phyloP scores from a whole-genome alignment of 1,284 basidiomycete species.

The Sanghuangporus baumii region DNA sequence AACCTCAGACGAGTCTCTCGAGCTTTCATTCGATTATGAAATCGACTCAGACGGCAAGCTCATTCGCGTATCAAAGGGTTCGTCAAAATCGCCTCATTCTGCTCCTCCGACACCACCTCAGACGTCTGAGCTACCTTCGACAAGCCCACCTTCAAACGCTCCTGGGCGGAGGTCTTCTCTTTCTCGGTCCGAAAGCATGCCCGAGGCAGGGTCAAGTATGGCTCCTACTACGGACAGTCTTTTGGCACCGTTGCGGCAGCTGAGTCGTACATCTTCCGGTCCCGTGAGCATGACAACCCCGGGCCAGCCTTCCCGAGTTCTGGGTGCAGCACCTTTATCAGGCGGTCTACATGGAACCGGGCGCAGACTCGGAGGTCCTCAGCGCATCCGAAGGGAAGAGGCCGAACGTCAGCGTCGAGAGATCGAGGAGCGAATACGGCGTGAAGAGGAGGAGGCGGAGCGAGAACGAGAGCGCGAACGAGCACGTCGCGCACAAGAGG shows the following conservation, averaged over 20 bases:
- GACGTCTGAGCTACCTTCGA: background rate
- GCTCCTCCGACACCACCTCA: constrained; percentile 15
- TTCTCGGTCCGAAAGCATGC: constrained; percentile 18
- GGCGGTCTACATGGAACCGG: constrained; percentile 10
- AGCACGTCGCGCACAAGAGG: constrained; percentile 10
- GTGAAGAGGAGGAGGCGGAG: constrained; percentile 12
- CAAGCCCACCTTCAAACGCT: background rate
- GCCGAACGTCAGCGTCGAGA: constrained; percentile 17
- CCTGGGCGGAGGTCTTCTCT: constrained; percentile 12
- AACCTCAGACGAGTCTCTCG: constrained; percentile 8
- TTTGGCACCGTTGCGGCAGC: constrained; percentile 1
- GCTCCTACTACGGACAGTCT: background rate
- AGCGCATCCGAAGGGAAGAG: constrained; percentile 16
- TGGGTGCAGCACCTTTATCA: constrained; percentile 7
- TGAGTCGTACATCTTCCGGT: constrained; percentile 14
- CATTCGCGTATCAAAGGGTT: constrained; percentile 17
- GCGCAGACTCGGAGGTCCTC: constrained; percentile 16
- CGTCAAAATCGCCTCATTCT: constrained; percentile 1
- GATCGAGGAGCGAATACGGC: constrained; percentile 12
- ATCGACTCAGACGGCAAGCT: constrained; percentile 12
- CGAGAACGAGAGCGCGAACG: constrained; percentile 14
- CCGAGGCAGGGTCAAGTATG: background rate
- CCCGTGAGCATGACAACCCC: constrained; percentile 8
- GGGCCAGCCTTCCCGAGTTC: background rate
- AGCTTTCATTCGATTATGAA: constrained; percentile 17